Base-by-base conservation (phyloP, 495 filamentous ascomycete species). In the Penicillium macrosclerotiorum region DNA sequence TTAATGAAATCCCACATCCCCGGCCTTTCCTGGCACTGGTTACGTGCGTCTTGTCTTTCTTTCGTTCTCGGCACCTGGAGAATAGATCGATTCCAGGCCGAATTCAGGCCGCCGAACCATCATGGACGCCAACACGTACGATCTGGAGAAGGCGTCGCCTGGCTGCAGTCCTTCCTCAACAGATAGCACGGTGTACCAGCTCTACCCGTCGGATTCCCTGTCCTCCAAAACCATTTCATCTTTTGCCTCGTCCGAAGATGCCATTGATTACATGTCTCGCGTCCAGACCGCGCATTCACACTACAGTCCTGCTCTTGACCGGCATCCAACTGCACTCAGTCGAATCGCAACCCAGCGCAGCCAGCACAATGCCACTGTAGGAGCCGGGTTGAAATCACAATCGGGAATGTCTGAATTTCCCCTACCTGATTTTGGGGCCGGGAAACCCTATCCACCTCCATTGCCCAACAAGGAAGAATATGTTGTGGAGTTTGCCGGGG, bases 361-460 rank as follows among this genome's bases (percentile, higher is more conserved):
- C 42, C 88, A 91, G 63, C 88, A 92, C 61, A 82, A 73, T 56
- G 81, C 68, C 14, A 92, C 89, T 17, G 86, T 94, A 12, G 88
- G 88, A 11, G 71, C 78, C 32, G 70, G 67, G 38, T 42, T 75
- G 25, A 81, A 69, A 51, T 74, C 69, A 12, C 63, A 73, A 22
- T 3, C 1, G 3, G 60, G 69, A 40, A 78, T 74, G 0, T 75
- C 58, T 54, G 84, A 72, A n/a, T n/a, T n/a, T 55, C 82, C 85
- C 23, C 52, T 81, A 42, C 77, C 78, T 4, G 64, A 67, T 8
- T 79, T 81, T 51, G 88, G 89, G 8, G 84, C 75, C 42, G 88
- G 88, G 1, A 93, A 90, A 63, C 77, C 84, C 8, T 90, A 83
- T 64, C 90, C 89, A 8, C 88, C 86, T 3, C 72, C 65, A 0